Evolutionary conservation across 257 asterid genomes (phyloP).

Genomic region (Nicotiana paniculata): DNA sequence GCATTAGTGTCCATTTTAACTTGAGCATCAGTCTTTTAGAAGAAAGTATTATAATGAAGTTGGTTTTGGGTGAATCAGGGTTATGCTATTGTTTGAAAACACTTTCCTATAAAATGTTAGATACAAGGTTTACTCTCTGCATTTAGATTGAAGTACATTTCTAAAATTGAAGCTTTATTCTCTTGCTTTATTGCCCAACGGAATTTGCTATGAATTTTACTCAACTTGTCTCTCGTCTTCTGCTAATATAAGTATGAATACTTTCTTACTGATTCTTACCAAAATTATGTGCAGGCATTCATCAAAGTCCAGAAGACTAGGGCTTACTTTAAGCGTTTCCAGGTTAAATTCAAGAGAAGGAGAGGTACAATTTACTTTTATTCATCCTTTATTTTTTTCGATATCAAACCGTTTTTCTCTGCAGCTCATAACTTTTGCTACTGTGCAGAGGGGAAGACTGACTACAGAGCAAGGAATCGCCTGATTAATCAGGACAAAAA

Average conservation of each 20-base stretch:
- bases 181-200: background rate
- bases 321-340: slow-evolving; percentile 66
- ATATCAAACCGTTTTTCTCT: background rate
- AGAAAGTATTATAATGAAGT: background rate
- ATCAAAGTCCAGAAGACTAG: slow-evolving; percentile 51
- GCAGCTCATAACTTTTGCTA: background rate
- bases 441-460: slow-evolving; percentile 76
- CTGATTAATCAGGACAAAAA: slow-evolving; percentile 84
- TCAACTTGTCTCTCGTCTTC: background rate
- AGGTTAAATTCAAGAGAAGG: slow-evolving; percentile 72
- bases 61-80: background rate
- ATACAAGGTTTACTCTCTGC: background rate
- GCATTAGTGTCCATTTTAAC: background rate
- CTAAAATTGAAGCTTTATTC: background rate
- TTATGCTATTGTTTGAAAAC: background rate
- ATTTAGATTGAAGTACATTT: background rate
- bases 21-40: background rate
- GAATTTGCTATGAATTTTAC: background rate
- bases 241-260: background rate
- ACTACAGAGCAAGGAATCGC: slow-evolving; percentile 74
- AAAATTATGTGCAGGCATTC: slow-evolving; percentile 26
- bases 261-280: background rate
- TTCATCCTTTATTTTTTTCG: background rate
- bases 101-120: too few species aligned
- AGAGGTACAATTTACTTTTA: slow-evolving; percentile 29